Evolutionary conservation across 2,329 filamentous ascomycete genomes (phyloP).

Genomic region (Colletotrichum eleusines): DNA sequence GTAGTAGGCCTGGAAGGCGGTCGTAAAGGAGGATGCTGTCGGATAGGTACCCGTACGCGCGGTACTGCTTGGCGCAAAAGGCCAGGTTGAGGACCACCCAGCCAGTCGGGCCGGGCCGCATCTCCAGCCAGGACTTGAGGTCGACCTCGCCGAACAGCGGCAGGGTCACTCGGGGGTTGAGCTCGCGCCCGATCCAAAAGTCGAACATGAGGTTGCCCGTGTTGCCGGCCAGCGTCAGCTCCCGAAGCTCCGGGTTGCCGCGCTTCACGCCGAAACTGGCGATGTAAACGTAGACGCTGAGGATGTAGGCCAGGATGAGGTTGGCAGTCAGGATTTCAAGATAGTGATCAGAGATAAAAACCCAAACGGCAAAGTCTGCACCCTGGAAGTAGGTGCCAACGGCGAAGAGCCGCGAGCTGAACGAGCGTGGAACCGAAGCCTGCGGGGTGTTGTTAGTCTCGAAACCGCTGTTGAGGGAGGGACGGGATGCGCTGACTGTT

Average conservation of each 20-base stretch:
- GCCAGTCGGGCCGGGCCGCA: slow-evolving; percentile 77
- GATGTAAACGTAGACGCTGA: slow-evolving; percentile 73
- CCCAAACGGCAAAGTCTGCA: slow-evolving; percentile 76
- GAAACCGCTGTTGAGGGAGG: background rate
- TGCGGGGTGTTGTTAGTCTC: rapidly evolving
- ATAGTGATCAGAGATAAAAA: slow-evolving; percentile 78
- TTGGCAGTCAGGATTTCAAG: slow-evolving; percentile 74
- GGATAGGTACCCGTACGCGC: slow-evolving; percentile 73
- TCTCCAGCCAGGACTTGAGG: slow-evolving; percentile 77
- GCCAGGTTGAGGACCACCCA: slow-evolving; percentile 78
- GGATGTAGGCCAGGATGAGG: slow-evolving; percentile 68
- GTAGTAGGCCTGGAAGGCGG: slow-evolving; percentile 75
- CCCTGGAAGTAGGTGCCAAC: slow-evolving; percentile 73
- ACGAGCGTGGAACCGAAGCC: slow-evolving; percentile 26
- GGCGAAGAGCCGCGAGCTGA: slow-evolving; percentile 43
- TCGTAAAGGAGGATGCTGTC: slow-evolving; percentile 77
- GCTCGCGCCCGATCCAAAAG: slow-evolving; percentile 81
- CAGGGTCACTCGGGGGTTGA: slow-evolving; percentile 75
- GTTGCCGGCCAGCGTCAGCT: slow-evolving; percentile 75
- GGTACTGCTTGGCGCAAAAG: slow-evolving; percentile 77
- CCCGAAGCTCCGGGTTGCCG: slow-evolving; percentile 69
- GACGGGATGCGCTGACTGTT: slow-evolving; percentile 63
- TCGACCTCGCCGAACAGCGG: slow-evolving; percentile 76
- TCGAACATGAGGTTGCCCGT: slow-evolving; percentile 66
- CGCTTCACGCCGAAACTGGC: slow-evolving; percentile 74